Base-by-base conservation (phyloP, 2,329 filamentous ascomycete genomes). In the Phaeosphaeria sp. region DNA sequence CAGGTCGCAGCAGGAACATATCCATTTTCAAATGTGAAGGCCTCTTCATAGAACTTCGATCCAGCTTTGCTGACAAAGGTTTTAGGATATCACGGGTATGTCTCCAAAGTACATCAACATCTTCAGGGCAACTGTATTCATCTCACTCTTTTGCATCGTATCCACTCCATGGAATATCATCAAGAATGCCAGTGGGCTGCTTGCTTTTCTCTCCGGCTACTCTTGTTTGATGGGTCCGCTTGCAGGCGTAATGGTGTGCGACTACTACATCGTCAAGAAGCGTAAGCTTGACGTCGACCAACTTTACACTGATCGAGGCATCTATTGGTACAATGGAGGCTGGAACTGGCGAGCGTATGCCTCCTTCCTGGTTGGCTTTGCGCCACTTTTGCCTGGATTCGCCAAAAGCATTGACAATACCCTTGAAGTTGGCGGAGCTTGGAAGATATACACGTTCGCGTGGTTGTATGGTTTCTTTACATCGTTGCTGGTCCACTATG, bases 361-460 rank as follows among this genome's bases (percentile, higher is more conserved):
- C 13, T 71, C 72, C 15, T 75, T 76, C 51, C 41, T 72, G 22
- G 58, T 67, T 15, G 74, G 70, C 1, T 75, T 75, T 50, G 63
- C 72, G 25, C 71, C 69, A 47, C 70, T 79, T 54, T 57, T 79
- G 33, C 74, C 78, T 4, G 72, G 76, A 27, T 79, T 79, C 60
- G 72, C 74, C 10, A 78, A 79, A 61, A 75, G 71, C 25, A 80
- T 80, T 55, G 56, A 77, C 3, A 59, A 61, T 20, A 68, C 51
- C 7, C 68, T 80, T 43, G 67, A 79, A 50, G 74, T 79, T 51
- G 74, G 76, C 22, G 77, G 75, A 48, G 74, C 73, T 22, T 78
- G 76, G 75, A 78, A 77, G 67, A 73, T 78, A 27, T 80, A 79
- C 52, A 75, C 77, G 22, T 80, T 80, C 55, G 76, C 76, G 2